Base-by-base conservation (phyloP, 1,139 yeast species). In the Yueomyces sp. region DNA sequence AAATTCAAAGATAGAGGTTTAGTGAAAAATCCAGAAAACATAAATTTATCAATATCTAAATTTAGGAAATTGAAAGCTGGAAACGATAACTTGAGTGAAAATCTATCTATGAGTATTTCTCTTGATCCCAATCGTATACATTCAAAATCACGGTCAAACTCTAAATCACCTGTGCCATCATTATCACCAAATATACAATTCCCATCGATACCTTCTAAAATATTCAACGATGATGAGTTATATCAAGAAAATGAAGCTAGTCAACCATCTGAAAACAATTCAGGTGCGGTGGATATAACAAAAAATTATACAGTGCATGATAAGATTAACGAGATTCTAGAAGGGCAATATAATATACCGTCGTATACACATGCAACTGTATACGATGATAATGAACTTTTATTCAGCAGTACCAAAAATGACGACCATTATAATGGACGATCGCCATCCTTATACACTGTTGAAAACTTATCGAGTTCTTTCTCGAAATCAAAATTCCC, bases 1-100 rank as follows among this genome's bases (percentile, higher is more conserved):
- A 40, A 54, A 50, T 27, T 27, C 4, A 72, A 50, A 53, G 67
- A 46, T 46, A 70, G 55, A 47, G 34, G 43, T 1, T 44, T 39
- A 6, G 47, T 53, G 19, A 53, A 52, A 33, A 54, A 50, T 36
- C 44, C 42, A 37, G 43, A 40, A 27, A 58, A 56, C 38, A 54
- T 64, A 25, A 57, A 66, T 3, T 67, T 60, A 41, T 67, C 76
- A 0, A 54, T 76, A 40, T 63, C 70, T 2, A 60, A 64, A 46
- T 76, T 66, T 51, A 78, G 75, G 50, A 57, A 60, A 42, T 62
- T 76, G 64, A 67, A 65, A 44, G 63, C 66, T 1, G 68, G 67
- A 30, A 74, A 73, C 48, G 67, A 68, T 31, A 60, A 69, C 4
- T 55, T 76, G 36, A 58, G 67, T 41, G 70, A 66, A 27, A 64